Percentiles rank a stretch among this genome's conserved stretches.
Conservation (phyloP, 345 rosid genomes). For the Linum tenue region DNA sequence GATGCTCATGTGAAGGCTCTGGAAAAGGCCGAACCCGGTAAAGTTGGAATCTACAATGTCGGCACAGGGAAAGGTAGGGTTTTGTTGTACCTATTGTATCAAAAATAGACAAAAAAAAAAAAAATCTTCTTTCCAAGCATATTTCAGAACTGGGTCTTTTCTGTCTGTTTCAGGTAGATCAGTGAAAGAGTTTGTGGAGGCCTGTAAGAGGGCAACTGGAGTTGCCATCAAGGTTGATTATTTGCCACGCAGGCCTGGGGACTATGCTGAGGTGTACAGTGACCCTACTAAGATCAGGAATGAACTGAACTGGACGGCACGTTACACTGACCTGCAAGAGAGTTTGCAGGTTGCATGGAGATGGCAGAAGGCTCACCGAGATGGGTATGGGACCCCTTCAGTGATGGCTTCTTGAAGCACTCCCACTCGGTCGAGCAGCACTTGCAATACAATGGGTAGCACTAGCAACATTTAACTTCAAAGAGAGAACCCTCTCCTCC, state of each 20-base stretch:
- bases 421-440: background rate
- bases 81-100: too few relatives aligned
- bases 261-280: constrained; percentile 86
- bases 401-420: constrained; percentile 20
- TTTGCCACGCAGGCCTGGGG: constrained; percentile 88
- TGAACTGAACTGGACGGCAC: constrained; percentile 89
- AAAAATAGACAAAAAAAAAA: background rate
- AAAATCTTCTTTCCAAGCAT: too few relatives aligned
- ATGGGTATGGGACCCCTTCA: constrained; percentile 53
- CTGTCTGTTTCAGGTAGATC: constrained; percentile 56
- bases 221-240: constrained; percentile 58
- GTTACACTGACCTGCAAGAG: constrained; percentile 60
- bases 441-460: background rate
- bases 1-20: constrained; percentile 98
- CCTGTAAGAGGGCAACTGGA: constrained; percentile 90
- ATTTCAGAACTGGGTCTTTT: background rate
- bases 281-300: constrained; percentile 68
- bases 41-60: constrained; percentile 91
- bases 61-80: constrained; percentile 80
- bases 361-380: constrained; percentile 78
- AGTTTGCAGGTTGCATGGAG: constrained; percentile 75
- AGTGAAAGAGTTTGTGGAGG: constrained; percentile 91
- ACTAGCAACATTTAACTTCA: background rate
- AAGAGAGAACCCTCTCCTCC: background rate
- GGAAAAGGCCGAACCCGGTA: constrained; percentile 55